phyloP scores from a whole-genome alignment of 352 stramenopile species.

The Pythium phragmitis region DNA sequence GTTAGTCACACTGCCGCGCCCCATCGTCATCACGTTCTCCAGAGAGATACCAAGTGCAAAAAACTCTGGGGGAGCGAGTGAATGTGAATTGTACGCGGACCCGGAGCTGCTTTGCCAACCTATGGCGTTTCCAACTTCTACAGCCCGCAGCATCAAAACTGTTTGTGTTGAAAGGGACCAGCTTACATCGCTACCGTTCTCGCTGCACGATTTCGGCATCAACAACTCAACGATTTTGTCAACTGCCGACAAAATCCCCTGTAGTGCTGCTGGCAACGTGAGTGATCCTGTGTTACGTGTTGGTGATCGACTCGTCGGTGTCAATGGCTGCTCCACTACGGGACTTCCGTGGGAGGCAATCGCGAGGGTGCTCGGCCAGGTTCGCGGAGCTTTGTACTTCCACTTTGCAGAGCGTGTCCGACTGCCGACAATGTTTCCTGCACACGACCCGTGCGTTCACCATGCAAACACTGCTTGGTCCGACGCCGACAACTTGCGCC shows the following conservation, averaged over 20 bases:
- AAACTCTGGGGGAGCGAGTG: neutral
- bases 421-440: conserved; percentile 34
- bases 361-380: conserved; percentile 11
- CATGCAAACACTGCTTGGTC: conserved; percentile 64
- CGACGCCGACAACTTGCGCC: conserved; percentile 49
- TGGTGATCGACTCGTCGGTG: conserved; percentile 57
- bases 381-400: conserved; percentile 38
- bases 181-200: conserved; percentile 15
- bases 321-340: conserved; percentile 52
- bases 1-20: conserved; percentile 62
- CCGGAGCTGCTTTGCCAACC: neutral
- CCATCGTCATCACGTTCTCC: conserved; percentile 66
- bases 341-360: conserved; percentile 23
- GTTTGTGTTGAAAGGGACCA: conserved; percentile 14
- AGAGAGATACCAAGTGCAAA: conserved; percentile 22
- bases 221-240: conserved; percentile 10
- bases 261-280: neutral
- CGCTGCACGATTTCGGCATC: conserved; percentile 19
- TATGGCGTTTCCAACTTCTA: neutral
- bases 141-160: conserved; percentile 13
- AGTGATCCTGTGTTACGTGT: conserved; percentile 18
- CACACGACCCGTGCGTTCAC: conserved; percentile 61
- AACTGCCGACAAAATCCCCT: neutral
- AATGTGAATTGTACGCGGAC: neutral
- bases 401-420: conserved; percentile 42